Base-by-base conservation (phyloP, 352 stramenopile species). In the Globisporangium radiosum region DNA sequence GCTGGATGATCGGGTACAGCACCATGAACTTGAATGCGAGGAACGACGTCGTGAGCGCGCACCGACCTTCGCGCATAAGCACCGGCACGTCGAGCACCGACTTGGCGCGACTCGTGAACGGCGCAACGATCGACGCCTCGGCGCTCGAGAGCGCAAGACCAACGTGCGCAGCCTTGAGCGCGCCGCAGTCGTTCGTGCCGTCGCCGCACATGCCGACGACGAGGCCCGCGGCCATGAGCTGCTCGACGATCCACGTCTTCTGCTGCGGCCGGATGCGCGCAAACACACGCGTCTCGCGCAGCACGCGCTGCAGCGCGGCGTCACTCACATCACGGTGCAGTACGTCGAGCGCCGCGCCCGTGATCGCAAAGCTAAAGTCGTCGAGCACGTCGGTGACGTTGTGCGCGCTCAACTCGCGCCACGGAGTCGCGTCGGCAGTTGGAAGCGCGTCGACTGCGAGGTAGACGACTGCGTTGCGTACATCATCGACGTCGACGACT, bases 171-270 rank as follows among this genome's bases (percentile, higher is more conserved):
- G 85, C 78, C 64, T 95, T 96, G 3, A 97, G 66, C 5, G 88
- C 89, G n/a, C 90, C 90, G 60, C 88, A 97, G 61, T 97, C 89
- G 62, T 97, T 97, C 2, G 74, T 83, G 39, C 81, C 81, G 51
- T 91, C 81, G 14, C 81, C 81, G 5, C 78, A 75, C 83, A 92
- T 90, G 7, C 78, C 81, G 7, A 90, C 79, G 10, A 78, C 63
- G 9, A 65, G 57, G 0, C 73, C 76, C 0, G 60, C 38, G 2
- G 71, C 69, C 63, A 90, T 88, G 15, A 87, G 64, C 11, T 62
- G 64, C 45, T 88, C 65, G 13, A 92, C 66, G 52, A 87, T 79
- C 71, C 70, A 81, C 3, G 69, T 47, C 54, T 90, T 90, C 36
- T 77, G 65, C 33, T 87, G 67, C 2, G 80, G 80, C 0, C 68